Base-by-base conservation (phyloP, 164 flowering plant genomes). In the Tetracentron sinense region DNA sequence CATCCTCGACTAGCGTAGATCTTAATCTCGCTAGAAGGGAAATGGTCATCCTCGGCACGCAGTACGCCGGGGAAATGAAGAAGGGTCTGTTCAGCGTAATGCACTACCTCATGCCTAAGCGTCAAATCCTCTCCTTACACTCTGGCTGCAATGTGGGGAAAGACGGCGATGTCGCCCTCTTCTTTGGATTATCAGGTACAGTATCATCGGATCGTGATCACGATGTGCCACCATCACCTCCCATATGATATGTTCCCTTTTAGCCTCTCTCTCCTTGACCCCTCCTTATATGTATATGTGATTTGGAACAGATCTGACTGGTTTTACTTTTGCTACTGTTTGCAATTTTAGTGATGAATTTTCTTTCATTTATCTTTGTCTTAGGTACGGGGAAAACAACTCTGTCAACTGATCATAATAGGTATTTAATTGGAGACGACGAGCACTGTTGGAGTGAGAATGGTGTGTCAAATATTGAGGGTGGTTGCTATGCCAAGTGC, bases 51-150 rank as follows among this genome's bases (percentile, higher is more conserved):
- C 94, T 95, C 62, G 99, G 99, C 69, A 92, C 99, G 1, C 97
- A 88, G 65, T 95, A 92, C 71, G 99, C 99, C 64, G 99, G 99
- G 72, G 99, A 95, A 81, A 95, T 90, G 99, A 95, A 95, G 90
- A 95, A 95, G 71, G 99, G 99, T 52, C 77, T 95, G 30, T 95
- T 95, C 81, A 65, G 99, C 70, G 80, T 95, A 0, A 95, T 95
- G 99, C 99, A 92, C 70, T 92, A 88, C 78, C 96, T 95, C 87
- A 95, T 95, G 99, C 99, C 99, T 68, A 86, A 82, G 81, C 95
- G 97, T 56, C 79, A 77, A 66, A 92, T 95, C 77, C 97, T 95
- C 67, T 92, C 99, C 56, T 71, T 95, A 20, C 99, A 95, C 66
- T 95, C 99, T 58, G 99, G 99, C 57, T 92, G 96, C 90, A 95